Conservation (phyloP, 768 basidiomycete species). For the Leucosporidium creatinivorum region DNA sequence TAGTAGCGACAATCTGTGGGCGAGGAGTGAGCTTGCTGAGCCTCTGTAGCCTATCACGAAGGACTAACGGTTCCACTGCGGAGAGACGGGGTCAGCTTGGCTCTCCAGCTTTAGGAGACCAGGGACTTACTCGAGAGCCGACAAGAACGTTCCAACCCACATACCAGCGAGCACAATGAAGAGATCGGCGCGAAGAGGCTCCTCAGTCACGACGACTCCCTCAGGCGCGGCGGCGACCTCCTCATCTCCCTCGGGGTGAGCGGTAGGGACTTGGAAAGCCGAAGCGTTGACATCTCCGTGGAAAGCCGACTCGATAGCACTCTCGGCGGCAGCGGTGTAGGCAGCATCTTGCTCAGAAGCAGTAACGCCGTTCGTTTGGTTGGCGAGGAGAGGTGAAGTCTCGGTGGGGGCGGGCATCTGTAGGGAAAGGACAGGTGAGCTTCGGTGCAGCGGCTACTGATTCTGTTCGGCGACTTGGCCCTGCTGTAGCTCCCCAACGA, state of each 20-base stretch:
- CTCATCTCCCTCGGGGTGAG: constrained; percentile 5
- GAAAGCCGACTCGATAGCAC: neutral
- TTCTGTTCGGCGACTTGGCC: no score
- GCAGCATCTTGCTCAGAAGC: neutral
- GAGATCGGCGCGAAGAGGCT: constrained; percentile 1
- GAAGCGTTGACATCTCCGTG: constrained; percentile 5
- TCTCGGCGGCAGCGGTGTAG: neutral
- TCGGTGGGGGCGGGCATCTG: constrained; percentile 5
- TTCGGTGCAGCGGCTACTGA: no score
- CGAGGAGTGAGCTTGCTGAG: neutral
- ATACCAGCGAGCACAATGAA: constrained; percentile 11
- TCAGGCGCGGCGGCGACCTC: neutral
- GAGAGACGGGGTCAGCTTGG: neutral
- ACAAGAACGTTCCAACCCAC: constrained; percentile 18
- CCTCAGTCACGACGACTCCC: neutral
- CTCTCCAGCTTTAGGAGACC: neutral
- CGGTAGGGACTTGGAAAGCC: constrained; percentile 6
- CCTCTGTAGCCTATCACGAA: neutral
- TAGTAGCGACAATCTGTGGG: constrained; percentile 11
- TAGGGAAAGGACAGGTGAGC: no score
- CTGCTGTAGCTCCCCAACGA: no score
- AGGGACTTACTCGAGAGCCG: constrained; percentile 11
- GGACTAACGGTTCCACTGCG: constrained; percentile 2
- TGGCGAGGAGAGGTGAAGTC: constrained; percentile 3
- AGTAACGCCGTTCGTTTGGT: neutral